phyloP scores from a whole-genome alignment of 2,329 filamentous ascomycete genomes.

The Capronia coronata region DNA sequence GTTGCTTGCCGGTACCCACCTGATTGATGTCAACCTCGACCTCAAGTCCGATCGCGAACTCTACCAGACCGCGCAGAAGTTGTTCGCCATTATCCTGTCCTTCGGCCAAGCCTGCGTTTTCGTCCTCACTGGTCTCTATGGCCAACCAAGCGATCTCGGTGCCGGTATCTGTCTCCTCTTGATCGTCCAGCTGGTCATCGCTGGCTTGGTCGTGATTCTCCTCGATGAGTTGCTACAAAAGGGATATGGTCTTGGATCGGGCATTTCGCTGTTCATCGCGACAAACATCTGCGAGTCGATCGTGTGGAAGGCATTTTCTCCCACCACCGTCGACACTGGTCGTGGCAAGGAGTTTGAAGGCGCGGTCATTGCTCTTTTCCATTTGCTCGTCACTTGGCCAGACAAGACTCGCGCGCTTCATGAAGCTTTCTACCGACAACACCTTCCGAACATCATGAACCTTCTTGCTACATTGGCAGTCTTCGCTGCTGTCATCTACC shows the following conservation, averaged over 20 bases:
- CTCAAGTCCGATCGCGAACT: conserved; percentile 99
- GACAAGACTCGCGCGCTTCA: conserved; percentile 98
- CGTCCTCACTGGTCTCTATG: conserved; percentile 96
- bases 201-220: conserved; percentile 97
- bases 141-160: conserved; percentile 90
- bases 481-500: conserved; percentile 97
- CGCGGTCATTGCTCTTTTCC: conserved; percentile 94
- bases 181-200: conserved; percentile 94
- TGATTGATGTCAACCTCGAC: conserved; percentile 99
- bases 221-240: conserved; percentile 99
- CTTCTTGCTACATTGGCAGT: conserved; percentile 84
- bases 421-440: conserved; percentile 99
- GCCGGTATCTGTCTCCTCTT: conserved; percentile 97
- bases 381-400: conserved; percentile 95
- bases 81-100: conserved; percentile 94
- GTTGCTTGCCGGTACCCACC: conserved; percentile 97
- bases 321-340: conserved; percentile 98
- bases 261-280: conserved; percentile 98
- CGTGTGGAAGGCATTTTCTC: conserved; percentile 99
- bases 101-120: conserved; percentile 97
- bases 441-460: conserved; percentile 99
- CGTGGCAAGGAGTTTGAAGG: conserved; percentile 98
- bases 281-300: conserved; percentile 99
- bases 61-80: conserved; percentile 99
- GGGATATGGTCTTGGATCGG: conserved; percentile 95